phyloP scores from a whole-genome alignment of 305 asterid species.

The Plantago coronopus region DNA sequence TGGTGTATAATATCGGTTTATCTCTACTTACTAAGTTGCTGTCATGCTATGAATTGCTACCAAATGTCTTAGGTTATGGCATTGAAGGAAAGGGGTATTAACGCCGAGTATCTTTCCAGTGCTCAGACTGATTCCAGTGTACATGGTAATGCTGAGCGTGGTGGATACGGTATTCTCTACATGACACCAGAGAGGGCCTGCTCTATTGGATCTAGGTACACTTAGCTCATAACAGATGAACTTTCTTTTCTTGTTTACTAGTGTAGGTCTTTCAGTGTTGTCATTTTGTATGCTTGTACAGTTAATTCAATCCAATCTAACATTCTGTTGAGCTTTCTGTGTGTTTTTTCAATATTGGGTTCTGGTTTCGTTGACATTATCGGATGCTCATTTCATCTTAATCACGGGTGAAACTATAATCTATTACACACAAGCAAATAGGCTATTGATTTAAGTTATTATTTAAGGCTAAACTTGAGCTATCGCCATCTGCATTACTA shows the following conservation, averaged over 20 bases:
- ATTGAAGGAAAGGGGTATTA: conserved; percentile 77
- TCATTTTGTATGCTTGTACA: conserved; percentile 15
- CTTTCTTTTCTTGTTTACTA: conserved; percentile 9
- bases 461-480: background rate
- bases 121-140: conserved; percentile 66
- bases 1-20: too few relatives aligned
- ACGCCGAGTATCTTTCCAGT: conserved; percentile 80
- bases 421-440: background rate
- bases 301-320: conserved; percentile 11
- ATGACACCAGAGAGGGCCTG: conserved; percentile 91
- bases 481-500: background rate
- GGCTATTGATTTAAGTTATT: background rate
- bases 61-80: conserved; percentile 97
- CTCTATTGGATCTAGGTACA: conserved; percentile 54
- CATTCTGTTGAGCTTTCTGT: background rate
- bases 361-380: background rate
- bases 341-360: background rate
- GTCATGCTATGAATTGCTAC: too few relatives aligned
- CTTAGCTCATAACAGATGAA: background rate
- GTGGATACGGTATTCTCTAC: conserved; percentile 60
- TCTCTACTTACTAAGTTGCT: too few relatives aligned
- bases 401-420: background rate
- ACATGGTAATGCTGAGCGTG: conserved; percentile 60
- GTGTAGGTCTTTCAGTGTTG: conserved; percentile 1
- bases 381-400: background rate